Evolutionary conservation across 345 rosid genomes (phyloP), one percentile per base, ranked within the genome.

Genomic region (Lumnitzera littorea): DNA sequence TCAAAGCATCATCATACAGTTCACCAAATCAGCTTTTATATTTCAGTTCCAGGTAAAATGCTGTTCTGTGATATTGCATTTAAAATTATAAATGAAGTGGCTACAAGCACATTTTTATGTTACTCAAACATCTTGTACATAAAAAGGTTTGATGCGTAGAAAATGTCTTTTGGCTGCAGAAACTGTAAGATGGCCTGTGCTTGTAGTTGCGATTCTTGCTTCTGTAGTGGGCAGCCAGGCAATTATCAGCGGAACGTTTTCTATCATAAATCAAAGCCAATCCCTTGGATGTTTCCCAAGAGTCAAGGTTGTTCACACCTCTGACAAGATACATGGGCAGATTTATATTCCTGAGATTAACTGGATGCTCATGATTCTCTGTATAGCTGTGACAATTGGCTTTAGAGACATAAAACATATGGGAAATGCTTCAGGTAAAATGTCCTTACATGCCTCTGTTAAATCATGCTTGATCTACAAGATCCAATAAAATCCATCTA

Each of bases 221-320:
- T 86, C 99, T 56, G 92, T 95, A 46, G 99, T 95, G 61, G 99
- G 97, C 78, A 91, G 99, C 81, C 99, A 91, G 77, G 96, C 99
- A 12, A 95, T 95, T 67, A 95, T 95, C 58, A 95, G 97, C 9
- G 99, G 99, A 55, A 91, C 99, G 25, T 95, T 95, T 82, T 91
- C 99, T 20, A 95, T 95, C 72, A 95, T 95, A 75, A 95, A 88
- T 78, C 97, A 95, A 76, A 91, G 97, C 81, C 99, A 91, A 70
- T 86, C 99, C n/a, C 91, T 95, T 53, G 80, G 97, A 53, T 95
- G 99, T 73, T 95, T 95, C 65, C 99, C 99, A 2, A 81, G 95
- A 59, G 99, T 95, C 62, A 95, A 91, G 82, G 99, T 95, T 56
- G 69, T 95, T 70, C 99, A 95, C 83, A 95, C 99, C 25, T 91